Evolutionary conservation across 2,329 filamentous ascomycete species (phyloP).

Genomic region (Diaporthe sp.): DNA sequence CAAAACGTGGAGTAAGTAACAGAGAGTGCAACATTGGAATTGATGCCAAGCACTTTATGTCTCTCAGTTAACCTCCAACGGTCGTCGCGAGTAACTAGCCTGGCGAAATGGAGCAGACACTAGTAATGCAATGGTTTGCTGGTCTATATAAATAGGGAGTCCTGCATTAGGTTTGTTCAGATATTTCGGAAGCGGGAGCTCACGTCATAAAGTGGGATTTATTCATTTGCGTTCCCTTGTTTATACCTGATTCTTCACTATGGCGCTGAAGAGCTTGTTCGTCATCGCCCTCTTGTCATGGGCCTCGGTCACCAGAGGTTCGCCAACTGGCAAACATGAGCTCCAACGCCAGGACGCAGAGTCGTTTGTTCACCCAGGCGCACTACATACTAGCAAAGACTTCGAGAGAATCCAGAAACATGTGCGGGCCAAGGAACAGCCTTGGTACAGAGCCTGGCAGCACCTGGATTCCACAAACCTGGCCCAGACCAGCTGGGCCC

Average conservation of each 20-base stretch:
- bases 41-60: not conserved
- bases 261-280: not conserved
- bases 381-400: not conserved
- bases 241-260: not conserved
- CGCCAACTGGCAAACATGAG: not conserved
- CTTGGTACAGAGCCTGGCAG: conserved; percentile 13
- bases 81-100: not conserved
- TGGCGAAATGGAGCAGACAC: too few relatives aligned
- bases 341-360: not conserved
- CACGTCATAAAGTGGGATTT: not conserved
- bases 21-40: not conserved
- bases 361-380: not conserved
- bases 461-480: conserved; percentile 1
- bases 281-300: not conserved
- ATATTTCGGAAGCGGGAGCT: not conserved
- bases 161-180: not conserved
- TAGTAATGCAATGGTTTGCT: not conserved
- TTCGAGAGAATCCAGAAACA: not conserved
- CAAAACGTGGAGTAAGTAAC: not conserved
- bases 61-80: too few relatives aligned
- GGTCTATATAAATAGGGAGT: not conserved
- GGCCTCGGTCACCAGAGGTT: not conserved
- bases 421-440: not conserved
- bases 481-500: not conserved
- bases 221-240: too few relatives aligned